A percentile compares a stretch with the other conserved stretches of the same genome.
Conservation (phyloP, 2,329 filamentous ascomycete genomes). For the Cercospora berteroae region DNA sequence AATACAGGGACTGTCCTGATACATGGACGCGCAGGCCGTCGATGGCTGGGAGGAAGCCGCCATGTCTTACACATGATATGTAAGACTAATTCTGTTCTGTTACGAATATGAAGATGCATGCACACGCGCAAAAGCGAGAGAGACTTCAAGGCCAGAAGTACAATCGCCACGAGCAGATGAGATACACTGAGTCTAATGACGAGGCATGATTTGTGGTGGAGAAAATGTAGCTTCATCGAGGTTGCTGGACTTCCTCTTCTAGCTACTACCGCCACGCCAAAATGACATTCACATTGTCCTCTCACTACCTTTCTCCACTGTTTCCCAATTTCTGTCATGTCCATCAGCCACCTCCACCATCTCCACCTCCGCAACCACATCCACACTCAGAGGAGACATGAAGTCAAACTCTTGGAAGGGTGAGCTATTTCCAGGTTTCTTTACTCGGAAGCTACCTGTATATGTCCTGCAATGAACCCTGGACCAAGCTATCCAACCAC, state of each 20-base stretch:
- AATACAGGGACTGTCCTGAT: background rate
- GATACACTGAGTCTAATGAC: background rate
- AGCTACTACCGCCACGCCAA: background rate
- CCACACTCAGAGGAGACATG: background rate
- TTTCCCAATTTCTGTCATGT: background rate
- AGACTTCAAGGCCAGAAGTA: background rate
- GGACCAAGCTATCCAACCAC: background rate
- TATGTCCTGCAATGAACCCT: background rate
- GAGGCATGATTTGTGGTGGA: background rate
- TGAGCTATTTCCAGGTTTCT: slow-evolving; percentile 2
- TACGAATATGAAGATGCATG: slow-evolving; percentile 3
- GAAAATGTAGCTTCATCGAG: background rate
- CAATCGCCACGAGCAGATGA: slow-evolving; percentile 2
- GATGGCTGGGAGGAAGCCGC: background rate
- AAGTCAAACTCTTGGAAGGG: background rate
- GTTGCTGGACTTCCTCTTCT: slow-evolving; percentile 1
- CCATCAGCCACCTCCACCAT: background rate
- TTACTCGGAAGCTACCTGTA: slow-evolving; percentile 2
- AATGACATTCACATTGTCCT: background rate
- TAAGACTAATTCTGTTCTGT: background rate
- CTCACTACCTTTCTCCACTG: background rate
- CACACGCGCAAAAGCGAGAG: background rate
- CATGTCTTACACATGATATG: background rate
- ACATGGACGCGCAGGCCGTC: background rate
- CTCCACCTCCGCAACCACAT: background rate